These are phyloP conservation scores for Arthrocladium fulminans DNA, from an alignment of 2,329 filamentous ascomycete genomes.

Conservation along the genomic window DNA sequence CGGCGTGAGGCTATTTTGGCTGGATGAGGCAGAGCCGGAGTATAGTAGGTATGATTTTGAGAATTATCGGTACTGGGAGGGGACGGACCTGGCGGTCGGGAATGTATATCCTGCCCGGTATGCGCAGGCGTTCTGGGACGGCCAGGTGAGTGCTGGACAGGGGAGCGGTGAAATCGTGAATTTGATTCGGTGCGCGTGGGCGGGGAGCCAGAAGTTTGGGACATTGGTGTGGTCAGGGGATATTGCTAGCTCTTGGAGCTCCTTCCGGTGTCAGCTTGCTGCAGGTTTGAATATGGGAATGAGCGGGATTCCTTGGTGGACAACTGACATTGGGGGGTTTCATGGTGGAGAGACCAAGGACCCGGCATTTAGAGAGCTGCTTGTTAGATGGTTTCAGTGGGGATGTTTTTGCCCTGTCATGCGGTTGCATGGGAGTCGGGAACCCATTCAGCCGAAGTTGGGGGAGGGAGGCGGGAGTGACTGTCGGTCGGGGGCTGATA, in stretches of 20 bases:
- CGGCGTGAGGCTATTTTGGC: slow-evolving; percentile 58
- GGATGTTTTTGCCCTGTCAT: slow-evolving; percentile 53
- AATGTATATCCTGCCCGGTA: slow-evolving; percentile 55
- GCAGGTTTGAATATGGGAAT: slow-evolving; percentile 60
- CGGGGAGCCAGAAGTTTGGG: slow-evolving; percentile 54
- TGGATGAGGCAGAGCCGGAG: slow-evolving; percentile 62
- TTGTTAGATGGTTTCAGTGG: slow-evolving; percentile 63
- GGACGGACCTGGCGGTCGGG: slow-evolving; percentile 47
- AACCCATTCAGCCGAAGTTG: slow-evolving; percentile 46
- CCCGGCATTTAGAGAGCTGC: slow-evolving; percentile 51
- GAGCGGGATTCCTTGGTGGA: slow-evolving; percentile 59
- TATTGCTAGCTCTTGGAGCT: slow-evolving; percentile 55
- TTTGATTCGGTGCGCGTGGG: slow-evolving; percentile 49
- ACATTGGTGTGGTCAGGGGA: slow-evolving; percentile 60
- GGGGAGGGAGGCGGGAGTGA: slow-evolving; percentile 30
- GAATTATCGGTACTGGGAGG: slow-evolving; percentile 52
- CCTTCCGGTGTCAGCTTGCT: slow-evolving; percentile 51
- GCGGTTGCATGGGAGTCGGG: slow-evolving; percentile 57
- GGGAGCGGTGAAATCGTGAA: slow-evolving; percentile 46
- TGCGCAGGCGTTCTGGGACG: slow-evolving; percentile 52
- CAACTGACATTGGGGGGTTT: slow-evolving; percentile 62
- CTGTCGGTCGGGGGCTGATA: slow-evolving; percentile 42
- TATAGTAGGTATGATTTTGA: slow-evolving; percentile 59
- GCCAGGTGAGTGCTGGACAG: slow-evolving; percentile 45
- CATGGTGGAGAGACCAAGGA: slow-evolving; percentile 54